Conservation (phyloP, 164 flowering plant genomes). For the Cinnamomum micranthum region DNA sequence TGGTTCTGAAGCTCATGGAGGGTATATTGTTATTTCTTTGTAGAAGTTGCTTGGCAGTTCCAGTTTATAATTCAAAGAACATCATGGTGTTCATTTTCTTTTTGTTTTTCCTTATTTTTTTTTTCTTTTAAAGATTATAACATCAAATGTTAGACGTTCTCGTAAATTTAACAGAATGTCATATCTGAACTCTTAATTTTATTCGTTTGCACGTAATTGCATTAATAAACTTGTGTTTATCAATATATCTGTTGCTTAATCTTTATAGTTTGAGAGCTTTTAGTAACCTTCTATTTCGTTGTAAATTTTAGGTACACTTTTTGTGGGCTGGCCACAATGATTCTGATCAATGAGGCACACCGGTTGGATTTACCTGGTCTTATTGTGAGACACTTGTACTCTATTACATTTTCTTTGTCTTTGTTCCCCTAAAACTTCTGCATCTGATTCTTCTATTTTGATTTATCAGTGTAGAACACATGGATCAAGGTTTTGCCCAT, state of each 20-base stretch:
- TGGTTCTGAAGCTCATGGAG: slow-evolving; percentile 99
- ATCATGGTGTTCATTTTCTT: no score
- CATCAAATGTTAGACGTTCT: no score
- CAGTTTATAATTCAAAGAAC: not conserved
- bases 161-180: no score
- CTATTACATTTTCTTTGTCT: not conserved
- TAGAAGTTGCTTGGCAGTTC: not conserved
- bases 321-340: slow-evolving; percentile 92
- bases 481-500: not conserved
- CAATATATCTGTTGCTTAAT: not conserved
- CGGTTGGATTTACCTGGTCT: slow-evolving; percentile 72
- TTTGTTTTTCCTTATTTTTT: not conserved
- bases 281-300: slow-evolving; percentile 13
- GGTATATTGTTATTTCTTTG: slow-evolving; percentile 54
- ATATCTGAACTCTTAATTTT: no score
- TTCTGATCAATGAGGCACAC: slow-evolving; percentile 67
- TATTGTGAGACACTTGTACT: slow-evolving; percentile 50
- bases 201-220: no score
- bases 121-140: no score
- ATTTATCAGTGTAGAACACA: not conserved
- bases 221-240: no score
- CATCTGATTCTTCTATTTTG: no score
- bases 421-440: not conserved
- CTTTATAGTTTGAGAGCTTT: not conserved
- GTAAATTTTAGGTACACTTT: slow-evolving; percentile 64